Evolutionary conservation across 2,329 filamentous ascomycete species (phyloP), one percentile per base, ranked within the genome.

Genomic region (Fusarium staphyleae): DNA sequence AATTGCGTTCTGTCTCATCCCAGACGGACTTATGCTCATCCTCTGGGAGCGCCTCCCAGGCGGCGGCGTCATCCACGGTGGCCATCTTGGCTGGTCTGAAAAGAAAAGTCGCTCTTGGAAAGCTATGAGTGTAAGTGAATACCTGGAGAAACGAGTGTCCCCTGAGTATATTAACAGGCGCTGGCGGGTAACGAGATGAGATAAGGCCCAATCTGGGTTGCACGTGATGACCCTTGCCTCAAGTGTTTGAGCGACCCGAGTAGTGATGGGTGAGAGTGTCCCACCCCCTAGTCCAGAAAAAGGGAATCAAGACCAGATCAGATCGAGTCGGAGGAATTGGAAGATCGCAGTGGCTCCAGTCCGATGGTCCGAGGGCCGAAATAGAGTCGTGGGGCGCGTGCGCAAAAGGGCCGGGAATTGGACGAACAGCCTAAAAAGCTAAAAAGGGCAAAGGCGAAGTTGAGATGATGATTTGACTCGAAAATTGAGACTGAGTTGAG

Each of bases 1-100:
- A 75, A 30, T 72, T 72, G 35, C 58, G 54, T 40, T 74, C 73
- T 13, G 70, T 71, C 47, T 74, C 70, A 24, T 70, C 60, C 73
- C 72, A 74, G n/a, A 73, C 66, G 9, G 66, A 68, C 19, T 62
- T 62, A 36, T 70, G 66, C 53, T 73, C 71, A 4, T 73, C 66
- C 26, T 47, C 42, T 7, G 70, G 68, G 35, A 74, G 68, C 12
- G 63, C 56, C 14, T 66, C 63, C 70, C 68, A 72, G 36, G 62
- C 57, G 39, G 62, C 65, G 22, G 56, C 41, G 29, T 67, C 63
- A 28, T 67, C 65, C 41, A 52, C 39, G 37, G 54, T 44, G 53
- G 63, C 54, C 65, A 67, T 67, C 34, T 30, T 46, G 55, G 50
- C 35, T 53, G 47, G 37, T 28, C 7, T 28, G 30, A 19, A 15